A percentile compares a stretch with the other conserved stretches of the same genome.
Evolutionary conservation across 257 asterid species (phyloP).

Genomic region (Solanum habrochaites): DNA sequence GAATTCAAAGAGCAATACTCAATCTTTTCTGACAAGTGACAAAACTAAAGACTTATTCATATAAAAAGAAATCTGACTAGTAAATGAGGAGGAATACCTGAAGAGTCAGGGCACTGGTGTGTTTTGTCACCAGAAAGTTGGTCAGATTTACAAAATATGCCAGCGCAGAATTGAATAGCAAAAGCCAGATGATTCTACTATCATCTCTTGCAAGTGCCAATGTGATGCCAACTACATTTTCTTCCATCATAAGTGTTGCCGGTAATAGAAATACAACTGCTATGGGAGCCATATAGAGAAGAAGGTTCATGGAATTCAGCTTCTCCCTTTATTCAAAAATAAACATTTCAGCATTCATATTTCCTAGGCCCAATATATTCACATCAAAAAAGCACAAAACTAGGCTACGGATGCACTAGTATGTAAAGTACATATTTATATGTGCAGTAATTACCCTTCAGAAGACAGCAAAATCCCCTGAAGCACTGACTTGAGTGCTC

Average conservation of each 20-base stretch:
- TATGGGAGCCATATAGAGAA: slow-evolving; percentile 57
- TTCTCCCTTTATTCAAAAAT: slow-evolving; percentile 30
- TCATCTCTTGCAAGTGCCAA: slow-evolving; percentile 48
- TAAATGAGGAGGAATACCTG: slow-evolving; percentile 30
- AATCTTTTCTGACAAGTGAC: background rate
- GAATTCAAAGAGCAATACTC: background rate
- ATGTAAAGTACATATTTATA: background rate
- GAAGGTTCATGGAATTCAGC: slow-evolving; percentile 55
- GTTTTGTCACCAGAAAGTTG: slow-evolving; percentile 62
- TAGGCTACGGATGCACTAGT: background rate
- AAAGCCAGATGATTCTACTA: slow-evolving; percentile 41
- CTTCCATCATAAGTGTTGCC: slow-evolving; percentile 46
- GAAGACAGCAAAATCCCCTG: slow-evolving; percentile 62
- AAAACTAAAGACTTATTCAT: background rate
- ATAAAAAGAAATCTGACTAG: background rate
- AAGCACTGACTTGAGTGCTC: slow-evolving; percentile 54
- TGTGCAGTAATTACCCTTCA: slow-evolving; percentile 30
- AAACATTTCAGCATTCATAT: slow-evolving; percentile 10
- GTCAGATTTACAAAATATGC: slow-evolving; percentile 60
- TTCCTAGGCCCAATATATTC: background rate
- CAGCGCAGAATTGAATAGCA: slow-evolving; percentile 53
- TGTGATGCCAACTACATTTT: slow-evolving; percentile 52
- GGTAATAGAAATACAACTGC: slow-evolving; percentile 56
- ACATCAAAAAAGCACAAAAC: background rate
- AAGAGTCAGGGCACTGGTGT: slow-evolving; percentile 58